Percentiles rank a stretch among this genome's conserved stretches.
Conservation (phyloP, 805 yeast species). For the Saccharomycopsis babjevae region DNA sequence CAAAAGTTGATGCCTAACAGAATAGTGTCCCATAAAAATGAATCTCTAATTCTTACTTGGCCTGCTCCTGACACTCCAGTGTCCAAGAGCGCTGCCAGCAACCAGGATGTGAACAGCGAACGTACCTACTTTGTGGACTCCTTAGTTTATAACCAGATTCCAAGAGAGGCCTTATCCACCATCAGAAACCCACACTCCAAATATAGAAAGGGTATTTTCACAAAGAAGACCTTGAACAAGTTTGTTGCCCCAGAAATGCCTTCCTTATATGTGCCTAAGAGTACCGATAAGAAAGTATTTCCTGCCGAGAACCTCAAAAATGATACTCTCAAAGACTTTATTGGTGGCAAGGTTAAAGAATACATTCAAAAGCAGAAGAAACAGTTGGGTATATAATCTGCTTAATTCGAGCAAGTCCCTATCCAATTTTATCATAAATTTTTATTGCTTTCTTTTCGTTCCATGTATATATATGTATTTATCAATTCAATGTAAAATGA, state of each 20-base stretch:
- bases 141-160: constrained; percentile 57
- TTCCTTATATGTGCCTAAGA: constrained; percentile 29
- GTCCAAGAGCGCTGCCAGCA: constrained; percentile 19
- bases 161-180: constrained; percentile 51
- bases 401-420: background rate
- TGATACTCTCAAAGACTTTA: constrained; percentile 42
- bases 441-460: background rate
- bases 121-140: constrained; percentile 69
- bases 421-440: background rate
- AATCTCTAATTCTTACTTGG: constrained; percentile 75
- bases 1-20: constrained; percentile 69
- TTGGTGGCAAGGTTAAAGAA: constrained; percentile 36
- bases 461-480: background rate
- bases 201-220: constrained; percentile 52
- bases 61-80: constrained; percentile 49
- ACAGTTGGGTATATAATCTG: constrained; percentile 7
- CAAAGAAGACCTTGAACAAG: constrained; percentile 27
- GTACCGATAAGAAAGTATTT: constrained; percentile 49
- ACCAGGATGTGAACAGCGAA: constrained; percentile 48
- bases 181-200: constrained; percentile 72
- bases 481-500: background rate
- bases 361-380: constrained; percentile 19
- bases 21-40: constrained; percentile 54
- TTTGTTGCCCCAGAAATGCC: constrained; percentile 69
- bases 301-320: constrained; percentile 42